These are phyloP conservation scores for Trichocladium antarcticum DNA, from an alignment of 495 filamentous ascomycete genomes.

Conservation along the genomic window DNA sequence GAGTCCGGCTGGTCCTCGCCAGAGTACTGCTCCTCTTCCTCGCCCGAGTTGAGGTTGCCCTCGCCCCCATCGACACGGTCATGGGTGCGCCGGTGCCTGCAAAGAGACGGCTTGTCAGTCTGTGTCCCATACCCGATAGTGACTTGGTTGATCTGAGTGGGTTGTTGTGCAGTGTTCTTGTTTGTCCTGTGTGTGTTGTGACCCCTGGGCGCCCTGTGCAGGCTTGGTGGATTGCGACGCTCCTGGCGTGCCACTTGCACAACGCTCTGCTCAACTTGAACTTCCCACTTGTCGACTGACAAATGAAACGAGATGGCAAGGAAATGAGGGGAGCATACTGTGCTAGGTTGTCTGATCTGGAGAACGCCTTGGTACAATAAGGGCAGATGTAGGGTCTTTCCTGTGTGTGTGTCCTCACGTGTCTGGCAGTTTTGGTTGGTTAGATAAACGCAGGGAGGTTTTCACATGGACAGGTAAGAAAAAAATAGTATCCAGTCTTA, in stretches of 20 bases:
- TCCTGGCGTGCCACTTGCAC: constrained; percentile 28
- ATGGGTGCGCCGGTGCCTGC: constrained; percentile 88
- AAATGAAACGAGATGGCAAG: constrained; percentile 25
- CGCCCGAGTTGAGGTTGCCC: constrained; percentile 56
- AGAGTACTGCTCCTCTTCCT: constrained; percentile 63
- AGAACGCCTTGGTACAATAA: constrained; percentile 97
- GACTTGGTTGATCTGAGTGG: constrained; percentile 18
- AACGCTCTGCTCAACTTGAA: constrained; percentile 17
- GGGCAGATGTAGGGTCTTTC: constrained; percentile 95
- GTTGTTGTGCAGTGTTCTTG: constrained; percentile 26
- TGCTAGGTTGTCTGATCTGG: constrained; percentile 93
- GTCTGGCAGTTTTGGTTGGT: constrained; percentile 58
- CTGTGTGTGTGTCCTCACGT: constrained; percentile 98
- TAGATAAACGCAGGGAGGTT: constrained; percentile 38
- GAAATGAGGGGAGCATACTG: constrained; percentile 56
- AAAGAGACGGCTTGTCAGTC: constrained; percentile 26
- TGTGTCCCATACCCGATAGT: constrained; percentile 7
- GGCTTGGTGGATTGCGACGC: constrained; percentile 16
- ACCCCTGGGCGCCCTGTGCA: constrained; percentile 12
- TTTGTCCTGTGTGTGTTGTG: constrained; percentile 21
- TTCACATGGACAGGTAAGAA: constrained; percentile 38
- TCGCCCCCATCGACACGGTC: constrained; percentile 66
- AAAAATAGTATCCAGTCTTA: constrained; percentile 45
- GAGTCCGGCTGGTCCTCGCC: constrained; percentile 62
- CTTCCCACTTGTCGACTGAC: constrained; percentile 19